Evolutionary conservation across 805 yeast species (phyloP), one percentile per base, ranked within the genome.

Genomic region (Candida succiphila): DNA sequence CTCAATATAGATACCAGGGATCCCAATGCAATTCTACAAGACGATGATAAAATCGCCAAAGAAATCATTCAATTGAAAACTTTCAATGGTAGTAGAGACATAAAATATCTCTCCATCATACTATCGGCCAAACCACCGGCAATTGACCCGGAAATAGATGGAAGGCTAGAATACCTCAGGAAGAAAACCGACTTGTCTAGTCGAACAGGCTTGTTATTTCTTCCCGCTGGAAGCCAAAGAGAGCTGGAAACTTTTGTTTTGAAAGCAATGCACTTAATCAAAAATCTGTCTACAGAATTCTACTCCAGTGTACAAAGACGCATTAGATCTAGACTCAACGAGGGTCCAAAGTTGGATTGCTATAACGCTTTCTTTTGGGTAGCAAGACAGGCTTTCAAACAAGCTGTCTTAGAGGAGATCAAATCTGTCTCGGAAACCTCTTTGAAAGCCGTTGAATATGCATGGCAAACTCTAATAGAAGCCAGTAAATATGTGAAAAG

Each of bases 321-420:
- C 26, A 37, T 70, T 17, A 53, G 67, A 29, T 56, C 52, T 27
- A 62, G 63, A 37, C 54, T 61, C 25, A 46, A 61, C 1, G 49
- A 51, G 25, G 48, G 40, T 20, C 32, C 41, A 7, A 27, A 15
- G 2, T 31, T 31, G 6, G 33, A 20, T 23, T 33, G 39, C 1
- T 48, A 51, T 27, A 35, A 41, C 10, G 51, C 51, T 19, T 41
- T 35, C 5, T 45, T 44, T 22, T 72, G 75, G 72, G 60, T 63
- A 7, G 63, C 72, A 0, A 54, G 82, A 20, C 72, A 72, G 41
- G 61, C 70, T 1, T 44, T 70, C 34, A 76, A 76, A 42, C 52
- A 62, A 23, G 78, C 75, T 0, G 52, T 64, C 4, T 50, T 74
- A 23, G 60, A 69, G 14, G 78, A 75, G 44, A 52, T 70, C 39